Evolutionary conservation across 2,329 filamentous ascomycete species (phyloP).

Genomic region (Colletotrichum musicola): DNA sequence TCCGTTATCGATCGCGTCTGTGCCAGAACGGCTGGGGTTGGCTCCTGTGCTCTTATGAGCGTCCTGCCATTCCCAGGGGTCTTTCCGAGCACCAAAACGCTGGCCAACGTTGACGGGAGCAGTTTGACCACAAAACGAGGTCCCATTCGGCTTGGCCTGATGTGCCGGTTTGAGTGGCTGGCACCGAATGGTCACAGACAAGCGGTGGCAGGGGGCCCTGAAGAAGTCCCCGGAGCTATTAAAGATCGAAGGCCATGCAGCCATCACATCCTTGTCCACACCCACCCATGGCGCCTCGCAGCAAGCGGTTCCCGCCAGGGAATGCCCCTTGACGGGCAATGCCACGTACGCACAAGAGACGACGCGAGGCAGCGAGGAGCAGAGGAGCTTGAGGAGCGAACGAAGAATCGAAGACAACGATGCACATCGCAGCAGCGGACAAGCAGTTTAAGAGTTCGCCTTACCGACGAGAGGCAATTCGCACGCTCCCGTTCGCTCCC

Average conservation of each 20-base stretch:
- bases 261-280: constrained; percentile 39
- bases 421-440: background rate
- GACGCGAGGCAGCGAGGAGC: constrained; percentile 11
- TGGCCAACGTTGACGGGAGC: constrained; percentile 35
- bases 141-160: constrained; percentile 37
- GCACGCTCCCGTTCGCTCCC: background rate
- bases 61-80: constrained; percentile 30
- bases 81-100: constrained; percentile 37
- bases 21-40: constrained; percentile 30
- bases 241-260: constrained; percentile 41
- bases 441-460: background rate
- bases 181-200: constrained; percentile 30
- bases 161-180: constrained; percentile 35
- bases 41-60: constrained; percentile 21
- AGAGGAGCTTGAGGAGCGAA: background rate
- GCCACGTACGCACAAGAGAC: constrained; percentile 40
- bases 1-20: constrained; percentile 18
- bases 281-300: constrained; percentile 36
- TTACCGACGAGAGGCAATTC: background rate
- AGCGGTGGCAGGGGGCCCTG: constrained; percentile 39
- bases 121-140: constrained; percentile 37
- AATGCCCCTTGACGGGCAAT: constrained; percentile 38
- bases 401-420: constrained; percentile 14
- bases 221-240: constrained; percentile 42
- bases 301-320: constrained; percentile 38